Conservation (phyloP, 139 green algal genomes). For the Volvox africanus region DNA sequence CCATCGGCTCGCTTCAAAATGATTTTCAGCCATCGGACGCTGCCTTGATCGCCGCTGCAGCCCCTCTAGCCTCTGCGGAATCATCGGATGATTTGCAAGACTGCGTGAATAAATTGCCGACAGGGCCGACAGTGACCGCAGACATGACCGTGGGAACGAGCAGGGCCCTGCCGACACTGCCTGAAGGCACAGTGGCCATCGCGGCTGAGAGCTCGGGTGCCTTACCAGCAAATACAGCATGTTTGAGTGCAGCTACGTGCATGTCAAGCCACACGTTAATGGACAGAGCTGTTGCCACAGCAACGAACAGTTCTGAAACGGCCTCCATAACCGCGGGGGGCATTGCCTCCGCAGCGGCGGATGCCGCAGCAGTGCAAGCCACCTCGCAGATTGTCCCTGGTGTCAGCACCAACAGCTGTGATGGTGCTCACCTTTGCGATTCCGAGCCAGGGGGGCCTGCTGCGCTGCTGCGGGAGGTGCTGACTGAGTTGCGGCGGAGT, state of each 20-base stretch:
- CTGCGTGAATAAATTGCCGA: too few relatives aligned
- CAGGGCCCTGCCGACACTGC: not conserved
- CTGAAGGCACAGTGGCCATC: not conserved
- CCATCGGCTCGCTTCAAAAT: not conserved
- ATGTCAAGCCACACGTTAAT: too few relatives aligned
- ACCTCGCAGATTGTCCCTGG: too few relatives aligned
- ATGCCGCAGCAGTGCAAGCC: not conserved
- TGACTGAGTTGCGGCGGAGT: constrained; percentile 21
- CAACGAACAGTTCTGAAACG: not conserved
- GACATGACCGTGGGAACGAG: not conserved
- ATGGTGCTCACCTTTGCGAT: not conserved
- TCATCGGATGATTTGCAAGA: too few relatives aligned
- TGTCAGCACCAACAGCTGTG: not conserved
- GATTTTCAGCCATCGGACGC: not conserved
- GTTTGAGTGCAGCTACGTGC: too few relatives aligned
- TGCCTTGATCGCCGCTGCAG: not conserved
- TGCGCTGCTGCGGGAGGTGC: constrained; percentile 10
- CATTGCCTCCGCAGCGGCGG: not conserved
- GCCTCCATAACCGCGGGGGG: not conserved
- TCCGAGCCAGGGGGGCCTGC: not conserved
- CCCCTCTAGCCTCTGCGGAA: not conserved
- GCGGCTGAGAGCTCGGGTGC: too few relatives aligned
- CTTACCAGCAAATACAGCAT: too few relatives aligned
- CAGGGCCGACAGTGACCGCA: not conserved
- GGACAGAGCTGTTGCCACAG: not conserved